These are phyloP conservation scores for Microbotryum intermedium DNA, from an alignment of 1,284 basidiomycete species.

Conservation along the genomic window DNA sequence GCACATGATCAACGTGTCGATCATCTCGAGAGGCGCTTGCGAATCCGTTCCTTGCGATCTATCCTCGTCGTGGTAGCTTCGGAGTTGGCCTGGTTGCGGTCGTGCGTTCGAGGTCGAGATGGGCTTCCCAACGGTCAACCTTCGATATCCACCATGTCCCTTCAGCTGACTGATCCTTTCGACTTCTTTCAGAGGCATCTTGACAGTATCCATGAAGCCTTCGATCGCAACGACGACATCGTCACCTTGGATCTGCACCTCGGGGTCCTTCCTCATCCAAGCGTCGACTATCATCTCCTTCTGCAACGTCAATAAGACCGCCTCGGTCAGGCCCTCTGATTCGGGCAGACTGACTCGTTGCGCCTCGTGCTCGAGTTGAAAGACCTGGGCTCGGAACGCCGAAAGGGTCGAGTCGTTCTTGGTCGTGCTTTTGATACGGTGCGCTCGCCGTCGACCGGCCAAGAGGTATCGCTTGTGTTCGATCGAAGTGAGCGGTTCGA, in stretches of 20 bases:
- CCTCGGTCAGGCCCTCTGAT: neutral
- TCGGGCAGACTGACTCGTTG: neutral
- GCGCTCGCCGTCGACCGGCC: conserved; percentile 38
- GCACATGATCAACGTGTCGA: conserved; percentile 25
- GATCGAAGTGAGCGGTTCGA: conserved; percentile 36
- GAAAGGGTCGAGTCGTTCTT: conserved; percentile 31
- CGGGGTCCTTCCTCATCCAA: conserved; percentile 24
- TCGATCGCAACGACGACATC: conserved; percentile 25
- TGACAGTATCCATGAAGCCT: conserved; percentile 24
- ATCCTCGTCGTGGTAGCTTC: neutral
- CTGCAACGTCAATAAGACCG: conserved; percentile 11
- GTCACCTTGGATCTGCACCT: conserved; percentile 23
- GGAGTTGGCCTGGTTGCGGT: neutral
- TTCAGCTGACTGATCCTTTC: neutral
- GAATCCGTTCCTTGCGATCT: neutral
- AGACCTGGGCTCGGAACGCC: conserved; percentile 33
- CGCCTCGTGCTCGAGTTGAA: conserved; percentile 13
- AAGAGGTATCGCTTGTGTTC: conserved; percentile 40
- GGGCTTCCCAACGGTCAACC: conserved; percentile 2
- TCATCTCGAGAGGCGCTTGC: conserved; percentile 11
- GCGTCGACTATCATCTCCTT: conserved; percentile 28
- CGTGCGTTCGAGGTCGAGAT: neutral
- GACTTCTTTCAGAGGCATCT: conserved; percentile 12
- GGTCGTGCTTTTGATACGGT: conserved; percentile 34
- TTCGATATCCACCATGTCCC: conserved; percentile 14